These are phyloP conservation scores for Beauveria sp. DNA, from an alignment of 2,329 filamentous ascomycete species.

Conservation along the genomic window DNA sequence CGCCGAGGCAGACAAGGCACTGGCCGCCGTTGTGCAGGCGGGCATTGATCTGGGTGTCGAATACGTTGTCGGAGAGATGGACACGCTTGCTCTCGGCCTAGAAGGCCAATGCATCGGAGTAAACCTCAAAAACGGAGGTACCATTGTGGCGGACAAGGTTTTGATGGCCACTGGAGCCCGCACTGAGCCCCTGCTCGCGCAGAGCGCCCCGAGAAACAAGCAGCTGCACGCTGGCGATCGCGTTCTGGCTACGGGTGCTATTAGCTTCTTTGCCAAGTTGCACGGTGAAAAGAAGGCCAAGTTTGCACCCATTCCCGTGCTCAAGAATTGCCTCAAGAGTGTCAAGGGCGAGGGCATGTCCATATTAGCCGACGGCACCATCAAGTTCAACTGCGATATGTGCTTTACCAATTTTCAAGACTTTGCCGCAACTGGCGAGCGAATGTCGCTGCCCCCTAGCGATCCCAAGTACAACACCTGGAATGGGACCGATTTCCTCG, in stretches of 20 bases:
- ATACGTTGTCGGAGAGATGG: slow-evolving; percentile 45
- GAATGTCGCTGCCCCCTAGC: slow-evolving; percentile 43
- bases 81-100: slow-evolving; percentile 36
- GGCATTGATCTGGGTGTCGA: slow-evolving; percentile 46
- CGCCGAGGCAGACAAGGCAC: slow-evolving; percentile 49
- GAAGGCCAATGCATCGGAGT: slow-evolving; percentile 42
- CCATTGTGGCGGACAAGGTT: slow-evolving; percentile 42
- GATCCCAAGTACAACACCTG: slow-evolving; percentile 33
- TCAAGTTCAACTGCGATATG: slow-evolving; percentile 56
- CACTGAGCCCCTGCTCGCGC: slow-evolving; percentile 45
- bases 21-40: slow-evolving; percentile 45
- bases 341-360: slow-evolving; percentile 38
- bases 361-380: slow-evolving; percentile 37
- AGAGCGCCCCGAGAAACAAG: slow-evolving; percentile 39
- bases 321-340: slow-evolving; percentile 36
- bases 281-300: slow-evolving; percentile 36
- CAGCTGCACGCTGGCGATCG: slow-evolving; percentile 45
- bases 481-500: slow-evolving; percentile 31
- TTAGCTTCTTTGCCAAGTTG: slow-evolving; percentile 33
- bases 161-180: slow-evolving; percentile 50
- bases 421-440: slow-evolving; percentile 38
- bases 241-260: slow-evolving; percentile 48
- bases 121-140: slow-evolving; percentile 35
- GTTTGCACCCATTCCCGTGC: slow-evolving; percentile 44
- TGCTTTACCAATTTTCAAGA: slow-evolving; percentile 48